A percentile compares a stretch with the other conserved stretches of the same genome.
These are phyloP conservation scores for Psidium friedrichsthalianum DNA, from an alignment of 345 rosid genomes.

Conservation along the genomic window DNA sequence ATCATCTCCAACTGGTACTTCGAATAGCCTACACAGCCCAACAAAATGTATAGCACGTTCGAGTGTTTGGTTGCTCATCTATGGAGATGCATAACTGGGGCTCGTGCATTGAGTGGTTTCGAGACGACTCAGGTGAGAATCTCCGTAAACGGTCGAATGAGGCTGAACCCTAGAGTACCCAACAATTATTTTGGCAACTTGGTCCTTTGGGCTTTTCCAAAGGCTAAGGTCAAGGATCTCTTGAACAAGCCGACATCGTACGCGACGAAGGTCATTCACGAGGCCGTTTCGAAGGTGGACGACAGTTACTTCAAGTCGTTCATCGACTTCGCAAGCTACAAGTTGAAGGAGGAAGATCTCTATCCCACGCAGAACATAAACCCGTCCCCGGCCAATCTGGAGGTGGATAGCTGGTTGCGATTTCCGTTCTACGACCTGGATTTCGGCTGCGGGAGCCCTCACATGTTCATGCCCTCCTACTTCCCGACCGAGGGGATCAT, in stretches of 20 bases:
- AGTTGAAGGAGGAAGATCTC: not conserved
- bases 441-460: slow-evolving; percentile 18
- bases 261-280: slow-evolving; percentile 13
- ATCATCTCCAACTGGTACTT: not conserved
- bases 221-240: slow-evolving; percentile 13
- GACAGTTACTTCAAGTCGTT: slow-evolving; percentile 14
- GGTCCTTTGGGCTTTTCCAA: slow-evolving; percentile 23
- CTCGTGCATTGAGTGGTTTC: slow-evolving; percentile 2
- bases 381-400: slow-evolving; percentile 2
- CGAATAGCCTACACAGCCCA: not conserved
- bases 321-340: slow-evolving; percentile 8
- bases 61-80: slow-evolving; percentile 17
- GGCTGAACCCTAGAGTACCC: slow-evolving; percentile 8
- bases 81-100: slow-evolving; percentile 16
- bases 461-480: slow-evolving; percentile 17
- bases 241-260: slow-evolving; percentile 6
- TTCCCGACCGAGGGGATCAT: slow-evolving; percentile 12
- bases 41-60: slow-evolving; percentile 11
- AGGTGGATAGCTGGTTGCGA: slow-evolving; percentile 24
- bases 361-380: not conserved
- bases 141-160: slow-evolving; percentile 10
- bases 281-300: slow-evolving; percentile 10
- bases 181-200: slow-evolving; percentile 29
- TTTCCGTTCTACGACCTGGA: slow-evolving; percentile 23
- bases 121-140: slow-evolving; percentile 11